Base-by-base conservation (phyloP, 257 asterid genomes). In the Lantana camara region DNA sequence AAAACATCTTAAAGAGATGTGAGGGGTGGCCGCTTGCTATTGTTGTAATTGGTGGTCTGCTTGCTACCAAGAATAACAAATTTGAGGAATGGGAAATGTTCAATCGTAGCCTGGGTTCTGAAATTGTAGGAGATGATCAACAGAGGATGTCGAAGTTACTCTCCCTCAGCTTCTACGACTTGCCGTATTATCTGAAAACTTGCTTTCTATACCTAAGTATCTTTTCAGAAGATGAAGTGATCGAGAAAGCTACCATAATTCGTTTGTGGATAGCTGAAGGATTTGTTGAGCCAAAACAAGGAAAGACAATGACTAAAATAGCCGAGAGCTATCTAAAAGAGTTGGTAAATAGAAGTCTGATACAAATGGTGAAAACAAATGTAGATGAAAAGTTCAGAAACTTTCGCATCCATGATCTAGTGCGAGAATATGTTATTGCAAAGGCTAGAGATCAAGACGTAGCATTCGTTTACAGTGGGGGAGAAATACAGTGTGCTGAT, bases 221-320 rank as follows among this genome's bases (percentile, higher is more conserved):
- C 62, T 58, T 22, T 23, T 77, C 70, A 2, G 73, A 66, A 56
- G 73, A 65, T 48, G n/a, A 35, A 10, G 2, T 1, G 0, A 32
- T 66, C 9, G 22, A 21, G 3, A 10, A 21, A n/a, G 15, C 16
- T 14, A 56, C 27, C 1, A 9, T 65, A 3, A 54, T 49, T 23
- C 45, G 67, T 10, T 10, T 66, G n/a, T 75, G 77, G 80, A 21
- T 54, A 35, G 59, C 73, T 3, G 80, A 70, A 48, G 73, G 76
- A 47, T 59, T 75, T 50, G 66, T 69, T n/a, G 66, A 51, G 17
- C 61, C 15, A 42, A 46, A 16, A 63, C 29, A 29, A n/a, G 60
- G 70, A 8, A 65, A 58, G 70, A 65, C 45, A n/a, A 27, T 13
- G 55, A 57, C 37, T 13, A 64, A 75, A 38, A 56, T 66, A 4